Conservation (phyloP, 306 rosid species). For the Inga oerstediana region DNA sequence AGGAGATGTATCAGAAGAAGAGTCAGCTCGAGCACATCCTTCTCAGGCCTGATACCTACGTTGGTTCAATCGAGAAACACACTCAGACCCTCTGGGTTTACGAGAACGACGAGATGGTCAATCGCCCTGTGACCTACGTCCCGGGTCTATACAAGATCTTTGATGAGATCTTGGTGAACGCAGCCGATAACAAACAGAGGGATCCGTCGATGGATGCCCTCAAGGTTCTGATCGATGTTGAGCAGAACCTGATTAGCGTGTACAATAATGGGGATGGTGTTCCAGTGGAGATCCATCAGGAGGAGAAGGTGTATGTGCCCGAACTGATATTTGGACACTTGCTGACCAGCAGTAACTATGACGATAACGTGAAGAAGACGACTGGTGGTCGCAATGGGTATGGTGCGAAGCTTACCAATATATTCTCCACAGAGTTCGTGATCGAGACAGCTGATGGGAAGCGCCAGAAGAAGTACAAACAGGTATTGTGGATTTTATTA, state of each 20-base stretch:
- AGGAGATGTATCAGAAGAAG: slow-evolving; percentile 90
- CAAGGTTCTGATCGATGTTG: slow-evolving; percentile 68
- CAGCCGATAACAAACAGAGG: slow-evolving; percentile 94
- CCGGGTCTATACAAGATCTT: slow-evolving; percentile 96
- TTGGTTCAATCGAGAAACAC: slow-evolving; percentile 91
- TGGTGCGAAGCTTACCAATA: slow-evolving; percentile 94
- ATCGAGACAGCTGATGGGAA: slow-evolving; percentile 93
- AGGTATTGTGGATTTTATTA: slow-evolving; percentile 45
- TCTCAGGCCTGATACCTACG: slow-evolving; percentile 93
- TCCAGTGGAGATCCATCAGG: slow-evolving; percentile 91
- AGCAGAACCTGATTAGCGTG: slow-evolving; percentile 55
- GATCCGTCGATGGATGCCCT: slow-evolving; percentile 76
- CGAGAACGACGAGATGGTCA: slow-evolving; percentile 67
- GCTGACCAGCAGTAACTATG: slow-evolving; percentile 87
- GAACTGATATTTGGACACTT: slow-evolving; percentile 91
- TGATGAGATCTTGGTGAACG: slow-evolving; percentile 92
- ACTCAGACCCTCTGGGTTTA: slow-evolving; percentile 83
- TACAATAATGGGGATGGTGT: slow-evolving; percentile 88
- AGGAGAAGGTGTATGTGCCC: slow-evolving; percentile 91
- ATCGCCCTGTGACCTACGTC: slow-evolving; percentile 72
- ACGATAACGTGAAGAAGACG: slow-evolving; percentile 81
- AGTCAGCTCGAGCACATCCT: slow-evolving; percentile 95
- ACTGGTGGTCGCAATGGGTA: slow-evolving; percentile 95
- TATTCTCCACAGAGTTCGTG: slow-evolving; percentile 81
- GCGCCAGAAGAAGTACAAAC: slow-evolving; percentile 85